phyloP scores from a whole-genome alignment of 2,329 filamentous ascomycete genomes.

The Fusarium sp. region DNA sequence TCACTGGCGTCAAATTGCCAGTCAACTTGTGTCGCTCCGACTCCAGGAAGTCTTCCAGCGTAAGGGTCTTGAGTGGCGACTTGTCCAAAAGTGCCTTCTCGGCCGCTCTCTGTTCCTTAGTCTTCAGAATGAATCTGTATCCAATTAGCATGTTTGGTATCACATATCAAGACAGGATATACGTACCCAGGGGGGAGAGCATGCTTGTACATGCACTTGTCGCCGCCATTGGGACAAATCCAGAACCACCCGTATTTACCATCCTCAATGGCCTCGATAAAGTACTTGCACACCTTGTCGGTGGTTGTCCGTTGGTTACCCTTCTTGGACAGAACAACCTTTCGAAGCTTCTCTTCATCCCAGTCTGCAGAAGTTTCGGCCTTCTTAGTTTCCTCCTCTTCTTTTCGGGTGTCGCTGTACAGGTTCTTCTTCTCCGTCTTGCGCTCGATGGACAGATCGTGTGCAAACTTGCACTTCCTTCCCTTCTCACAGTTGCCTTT shows the following conservation, averaged over 20 bases:
- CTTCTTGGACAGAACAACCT: conserved; percentile 94
- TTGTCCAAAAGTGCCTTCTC: conserved; percentile 98
- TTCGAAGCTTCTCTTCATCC: conserved; percentile 95
- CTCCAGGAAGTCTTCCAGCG: conserved; percentile 96
- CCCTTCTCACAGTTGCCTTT: conserved; percentile 98
- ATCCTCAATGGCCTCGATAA: conserved; percentile 97
- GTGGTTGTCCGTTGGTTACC: conserved; percentile 95
- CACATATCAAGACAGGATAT: background rate
- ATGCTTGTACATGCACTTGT: conserved; percentile 99
- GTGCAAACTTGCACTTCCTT: conserved; percentile 97
- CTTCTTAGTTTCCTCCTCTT: conserved; percentile 81
- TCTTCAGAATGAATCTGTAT: conserved; percentile 91
- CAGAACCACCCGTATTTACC: conserved; percentile 99
- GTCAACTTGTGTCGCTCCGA: conserved; percentile 95
- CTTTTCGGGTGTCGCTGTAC: conserved; percentile 85
- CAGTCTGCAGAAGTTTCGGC: conserved; percentile 94
- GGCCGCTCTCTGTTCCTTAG: conserved; percentile 93
- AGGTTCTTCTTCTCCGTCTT: conserved; percentile 93
- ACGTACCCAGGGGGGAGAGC: conserved; percentile 92
- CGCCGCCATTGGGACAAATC: conserved; percentile 94
- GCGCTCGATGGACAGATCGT: conserved; percentile 88
- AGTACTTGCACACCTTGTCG: conserved; percentile 99
- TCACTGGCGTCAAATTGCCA: conserved; percentile 92
- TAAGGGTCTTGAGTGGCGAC: conserved; percentile 92
- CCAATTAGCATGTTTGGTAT: conserved; percentile 38